A percentile compares a stretch with the other conserved stretches of the same genome.
Evolutionary conservation across 805 yeast genomes (phyloP).

Genomic region (Kodamaea leandrae): DNA sequence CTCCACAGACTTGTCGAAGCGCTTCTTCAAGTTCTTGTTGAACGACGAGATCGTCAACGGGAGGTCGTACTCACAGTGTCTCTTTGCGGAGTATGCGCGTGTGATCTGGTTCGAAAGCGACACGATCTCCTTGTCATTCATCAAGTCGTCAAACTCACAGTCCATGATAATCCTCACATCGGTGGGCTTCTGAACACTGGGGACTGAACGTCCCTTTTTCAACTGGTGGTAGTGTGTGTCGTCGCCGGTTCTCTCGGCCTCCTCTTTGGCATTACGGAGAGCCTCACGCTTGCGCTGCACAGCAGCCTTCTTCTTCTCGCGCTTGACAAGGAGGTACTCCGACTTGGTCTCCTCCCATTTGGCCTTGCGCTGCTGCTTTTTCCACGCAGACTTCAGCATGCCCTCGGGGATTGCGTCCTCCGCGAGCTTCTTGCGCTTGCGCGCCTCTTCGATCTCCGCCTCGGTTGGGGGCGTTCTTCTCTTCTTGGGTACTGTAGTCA

Average conservation of each 20-base stretch:
- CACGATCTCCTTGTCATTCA: conserved; percentile 69
- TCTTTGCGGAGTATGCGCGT: conserved; percentile 76
- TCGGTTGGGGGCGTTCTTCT: conserved; percentile 12
- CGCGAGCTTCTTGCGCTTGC: conserved; percentile 9
- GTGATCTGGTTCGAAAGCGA: conserved; percentile 80
- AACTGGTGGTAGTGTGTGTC: conserved; percentile 23
- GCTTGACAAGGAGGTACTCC: conserved; percentile 51
- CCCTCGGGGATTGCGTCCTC: conserved; percentile 65
- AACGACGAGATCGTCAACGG: conserved; percentile 63
- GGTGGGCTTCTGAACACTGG: conserved; percentile 44
- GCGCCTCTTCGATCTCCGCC: conserved; percentile 15
- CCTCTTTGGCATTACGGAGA: conserved; percentile 14
- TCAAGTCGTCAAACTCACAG: conserved; percentile 86
- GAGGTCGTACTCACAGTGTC: conserved; percentile 56
- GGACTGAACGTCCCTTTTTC: conserved; percentile 34
- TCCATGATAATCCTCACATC: conserved; percentile 67
- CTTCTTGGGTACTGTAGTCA: conserved; percentile 1
- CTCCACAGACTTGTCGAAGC: conserved; percentile 64
- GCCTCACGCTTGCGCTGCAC: conserved; percentile 25
- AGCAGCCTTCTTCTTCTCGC: conserved; percentile 50
- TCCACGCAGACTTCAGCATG: conserved; percentile 84
- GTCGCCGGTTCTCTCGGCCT: conserved; percentile 25
- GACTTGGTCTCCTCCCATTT: conserved; percentile 65
- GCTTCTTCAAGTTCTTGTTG: conserved; percentile 56
- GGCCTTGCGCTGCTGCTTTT: conserved; percentile 58